These are phyloP conservation scores for Ilex asprella DNA, from an alignment of 257 asterid species.

Conservation along the genomic window DNA sequence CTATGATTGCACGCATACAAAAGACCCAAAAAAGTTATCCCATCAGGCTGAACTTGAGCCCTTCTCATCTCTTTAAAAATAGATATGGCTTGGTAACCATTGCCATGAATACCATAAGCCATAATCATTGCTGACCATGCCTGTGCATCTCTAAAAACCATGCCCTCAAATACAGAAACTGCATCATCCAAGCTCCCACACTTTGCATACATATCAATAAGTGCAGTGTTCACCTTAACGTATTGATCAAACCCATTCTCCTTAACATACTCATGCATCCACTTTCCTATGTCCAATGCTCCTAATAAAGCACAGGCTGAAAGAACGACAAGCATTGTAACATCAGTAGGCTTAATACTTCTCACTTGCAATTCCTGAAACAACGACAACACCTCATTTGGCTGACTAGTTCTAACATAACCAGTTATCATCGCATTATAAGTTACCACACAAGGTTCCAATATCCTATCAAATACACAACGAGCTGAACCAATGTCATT, in stretches of 20 bases:
- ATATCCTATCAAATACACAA: conserved; percentile 18
- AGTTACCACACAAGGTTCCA: conserved; percentile 29
- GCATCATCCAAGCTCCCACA: conserved; percentile 37
- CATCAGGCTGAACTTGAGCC: conserved; percentile 21
- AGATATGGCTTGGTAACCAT: conserved; percentile 23
- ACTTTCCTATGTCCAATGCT: conserved; percentile 26
- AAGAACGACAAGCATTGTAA: conserved; percentile 29
- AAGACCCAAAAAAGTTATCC: conserved; percentile 28
- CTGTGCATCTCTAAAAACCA: conserved; percentile 26
- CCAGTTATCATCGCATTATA: conserved; percentile 29
- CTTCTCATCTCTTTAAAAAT: conserved; percentile 25
- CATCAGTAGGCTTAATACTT: conserved; percentile 26
- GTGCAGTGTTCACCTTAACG: conserved; percentile 33
- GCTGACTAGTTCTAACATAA: conserved; percentile 28
- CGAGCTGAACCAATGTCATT: conserved; percentile 17
- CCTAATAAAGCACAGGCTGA: conserved; percentile 34
- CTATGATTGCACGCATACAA: conserved; percentile 31
- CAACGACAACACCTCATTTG: conserved; percentile 24
- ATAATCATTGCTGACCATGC: conserved; percentile 36
- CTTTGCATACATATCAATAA: conserved; percentile 40
- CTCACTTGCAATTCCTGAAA: conserved; percentile 26
- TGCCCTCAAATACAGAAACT: conserved; percentile 19
- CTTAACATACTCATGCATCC: conserved; percentile 28
- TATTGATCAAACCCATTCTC: conserved; percentile 24
- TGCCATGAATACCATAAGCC: conserved; percentile 39